Conservation (phyloP, 73 alveolate species). For the Paramecium bursaria region DNA sequence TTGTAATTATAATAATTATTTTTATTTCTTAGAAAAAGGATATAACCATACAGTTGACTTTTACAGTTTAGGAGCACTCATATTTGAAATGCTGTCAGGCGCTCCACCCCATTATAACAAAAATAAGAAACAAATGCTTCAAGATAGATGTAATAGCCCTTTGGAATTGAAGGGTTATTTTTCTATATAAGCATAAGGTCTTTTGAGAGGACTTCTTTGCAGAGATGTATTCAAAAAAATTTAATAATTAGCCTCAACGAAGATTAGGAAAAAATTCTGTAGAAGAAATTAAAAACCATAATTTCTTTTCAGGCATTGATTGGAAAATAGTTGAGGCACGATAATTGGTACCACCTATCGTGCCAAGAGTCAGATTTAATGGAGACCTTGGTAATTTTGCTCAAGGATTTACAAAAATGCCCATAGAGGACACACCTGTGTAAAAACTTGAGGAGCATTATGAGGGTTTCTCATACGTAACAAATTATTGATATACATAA, state of each 20-base stretch:
- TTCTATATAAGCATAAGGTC: slow-evolving; percentile 34
- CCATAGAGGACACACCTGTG: slow-evolving; percentile 5
- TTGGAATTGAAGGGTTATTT: slow-evolving; percentile 62
- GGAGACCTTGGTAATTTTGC: background rate
- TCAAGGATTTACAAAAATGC: background rate
- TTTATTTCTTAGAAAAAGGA: slow-evolving; percentile 61
- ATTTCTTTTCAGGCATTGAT: slow-evolving; percentile 63
- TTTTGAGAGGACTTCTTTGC: background rate
- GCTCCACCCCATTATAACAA: slow-evolving; percentile 66
- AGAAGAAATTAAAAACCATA: slow-evolving; percentile 67
- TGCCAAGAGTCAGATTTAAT: slow-evolving; percentile 81
- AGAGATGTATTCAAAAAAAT: slow-evolving; percentile 19
- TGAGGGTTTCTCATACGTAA: slow-evolving; percentile 4
- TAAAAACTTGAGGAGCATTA: background rate
- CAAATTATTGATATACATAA: too few species aligned
- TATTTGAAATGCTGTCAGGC: slow-evolving; percentile 60
- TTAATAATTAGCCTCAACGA: slow-evolving; percentile 52
- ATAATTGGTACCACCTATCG: slow-evolving; percentile 82
- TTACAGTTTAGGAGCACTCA: slow-evolving; percentile 62
- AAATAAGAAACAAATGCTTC: slow-evolving; percentile 64
- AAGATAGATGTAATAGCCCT: slow-evolving; percentile 59
- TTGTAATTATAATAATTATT: background rate
- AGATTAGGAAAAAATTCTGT: slow-evolving; percentile 68
- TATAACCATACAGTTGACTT: slow-evolving; percentile 51
- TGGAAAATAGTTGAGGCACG: slow-evolving; percentile 73